These are phyloP conservation scores for Saitozyma podzolica DNA, from an alignment of 768 basidiomycete species.

Conservation along the genomic window DNA sequence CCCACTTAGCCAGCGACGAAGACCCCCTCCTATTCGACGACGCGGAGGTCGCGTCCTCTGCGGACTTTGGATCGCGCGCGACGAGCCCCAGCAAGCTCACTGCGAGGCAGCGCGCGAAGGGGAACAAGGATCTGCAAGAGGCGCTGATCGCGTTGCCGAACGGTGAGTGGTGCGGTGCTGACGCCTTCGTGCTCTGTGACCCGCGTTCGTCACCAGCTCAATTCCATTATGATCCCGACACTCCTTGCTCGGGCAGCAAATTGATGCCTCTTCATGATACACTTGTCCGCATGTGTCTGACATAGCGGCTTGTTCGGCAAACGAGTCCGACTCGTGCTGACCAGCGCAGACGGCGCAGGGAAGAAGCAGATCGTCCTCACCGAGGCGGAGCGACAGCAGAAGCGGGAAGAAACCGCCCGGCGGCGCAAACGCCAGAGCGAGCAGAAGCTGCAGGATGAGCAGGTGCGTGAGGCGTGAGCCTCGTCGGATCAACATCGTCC, in stretches of 20 bases:
- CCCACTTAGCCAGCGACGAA: slow-evolving; percentile 3
- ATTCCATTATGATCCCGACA: background rate
- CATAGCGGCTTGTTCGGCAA: too few species aligned
- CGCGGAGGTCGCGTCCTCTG: slow-evolving; percentile 7
- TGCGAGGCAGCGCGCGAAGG: slow-evolving; percentile 47
- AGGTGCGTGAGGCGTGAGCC: slow-evolving; percentile 26
- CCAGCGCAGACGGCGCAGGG: slow-evolving; percentile 19
- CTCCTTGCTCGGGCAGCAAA: background rate
- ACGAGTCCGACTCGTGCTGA: background rate
- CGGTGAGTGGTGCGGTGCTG: slow-evolving; percentile 26
- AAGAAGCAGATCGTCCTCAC: slow-evolving; percentile 46
- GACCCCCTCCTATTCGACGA: slow-evolving; percentile 17
- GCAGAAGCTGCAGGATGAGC: slow-evolving; percentile 51
- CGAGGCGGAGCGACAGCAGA: slow-evolving; percentile 43
- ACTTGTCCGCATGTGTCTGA: too few species aligned
- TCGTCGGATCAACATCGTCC: background rate
- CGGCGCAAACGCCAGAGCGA: slow-evolving; percentile 49
- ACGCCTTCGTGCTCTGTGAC: background rate
- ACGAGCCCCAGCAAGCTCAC: slow-evolving; percentile 42
- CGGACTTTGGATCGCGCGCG: slow-evolving; percentile 9
- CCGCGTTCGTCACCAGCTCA: background rate
- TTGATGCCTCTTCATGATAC: too few species aligned
- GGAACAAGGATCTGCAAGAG: slow-evolving; percentile 43
- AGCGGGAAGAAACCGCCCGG: slow-evolving; percentile 49
- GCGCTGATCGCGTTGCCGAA: slow-evolving; percentile 39